A percentile compares a stretch with the other conserved stretches of the same genome.
phyloP scores from a whole-genome alignment of 257 asterid genomes.

The Scutellaria minor region DNA sequence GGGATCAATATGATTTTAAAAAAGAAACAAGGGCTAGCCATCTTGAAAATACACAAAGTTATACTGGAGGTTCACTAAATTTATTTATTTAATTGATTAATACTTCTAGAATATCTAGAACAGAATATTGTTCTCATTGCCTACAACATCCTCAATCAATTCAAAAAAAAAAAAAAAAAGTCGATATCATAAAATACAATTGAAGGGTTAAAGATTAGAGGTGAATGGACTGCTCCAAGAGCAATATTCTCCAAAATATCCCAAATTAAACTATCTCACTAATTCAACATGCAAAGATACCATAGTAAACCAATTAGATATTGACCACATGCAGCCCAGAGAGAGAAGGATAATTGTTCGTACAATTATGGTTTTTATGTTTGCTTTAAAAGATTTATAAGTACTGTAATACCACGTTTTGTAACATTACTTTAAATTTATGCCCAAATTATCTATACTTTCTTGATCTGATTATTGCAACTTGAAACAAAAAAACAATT shows the following conservation, averaged over 20 bases:
- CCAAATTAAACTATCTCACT: not conserved
- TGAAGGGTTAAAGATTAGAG: constrained; percentile 18
- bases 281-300: constrained; percentile 47
- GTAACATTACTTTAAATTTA: not conserved
- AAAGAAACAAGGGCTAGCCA: too few relatives aligned
- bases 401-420: constrained; percentile 34
- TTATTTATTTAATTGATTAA: too few relatives aligned
- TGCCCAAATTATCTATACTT: constrained; percentile 1
- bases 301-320: constrained; percentile 43
- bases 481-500: not conserved
- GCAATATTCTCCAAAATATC: constrained; percentile 13
- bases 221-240: constrained; percentile 37
- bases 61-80: too few relatives aligned
- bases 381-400: constrained; percentile 17
- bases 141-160: not conserved
- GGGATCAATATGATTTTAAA: too few relatives aligned
- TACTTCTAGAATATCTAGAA: too few relatives aligned
- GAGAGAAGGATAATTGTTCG: constrained; percentile 20
- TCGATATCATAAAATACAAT: constrained; percentile 18
- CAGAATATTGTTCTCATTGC: not conserved
- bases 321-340: constrained; percentile 45
- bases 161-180: not conserved
- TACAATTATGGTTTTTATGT: constrained; percentile 25
- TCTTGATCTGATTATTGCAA: not conserved
- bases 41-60: too few relatives aligned